Base-by-base conservation (phyloP, 1,284 basidiomycete species). In the Ustilago vetiveriae region DNA sequence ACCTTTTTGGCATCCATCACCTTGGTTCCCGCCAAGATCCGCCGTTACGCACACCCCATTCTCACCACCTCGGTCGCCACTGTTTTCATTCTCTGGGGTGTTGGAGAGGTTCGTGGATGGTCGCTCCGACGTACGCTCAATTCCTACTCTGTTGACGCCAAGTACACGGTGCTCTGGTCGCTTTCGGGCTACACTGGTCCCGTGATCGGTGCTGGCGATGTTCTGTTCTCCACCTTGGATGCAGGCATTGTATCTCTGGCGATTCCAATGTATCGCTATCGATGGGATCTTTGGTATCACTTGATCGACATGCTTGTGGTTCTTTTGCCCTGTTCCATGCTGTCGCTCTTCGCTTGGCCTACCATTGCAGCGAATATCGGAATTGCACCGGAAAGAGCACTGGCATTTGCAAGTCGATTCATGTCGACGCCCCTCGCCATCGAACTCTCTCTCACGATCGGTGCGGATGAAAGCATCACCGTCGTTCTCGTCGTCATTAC, bases 401-500 rank as follows among this genome's bases (percentile, higher is more conserved):
- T 78, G 0, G 62, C 75, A 0, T 78, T 78, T 24, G 57, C 75
- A 3, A 55, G 55, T 19, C 37, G 76, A 0, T 78, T 78, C 62
- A 77, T 78, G 75, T 62, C 55, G 0, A 77, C 76, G 0, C 75
- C 75, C 0, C 51, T 78, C 4, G 76, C 75, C n/a, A 75, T 78
- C 47, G 75, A 78, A 43, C 47, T 74, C 17, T 60, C 65, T 6
- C 48, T 54, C 8, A 77, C 62, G 19, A 57, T 78, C 17, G 71
- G 66, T 24, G 76, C 72, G 5, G 76, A 78, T 39, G 70, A 75
- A 33, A 59, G 49, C 32, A 68, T 78, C 46, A 72, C 72, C 14
- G 73, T 77, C 35, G 71, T 78, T 13, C 60, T 78, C 13, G 75
- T 78, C 48, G 75, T 76, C 37, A 62, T 78, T 42, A 78, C 76